phyloP scores from a whole-genome alignment of 805 yeast species.

The Saccharomyces mikatae region DNA sequence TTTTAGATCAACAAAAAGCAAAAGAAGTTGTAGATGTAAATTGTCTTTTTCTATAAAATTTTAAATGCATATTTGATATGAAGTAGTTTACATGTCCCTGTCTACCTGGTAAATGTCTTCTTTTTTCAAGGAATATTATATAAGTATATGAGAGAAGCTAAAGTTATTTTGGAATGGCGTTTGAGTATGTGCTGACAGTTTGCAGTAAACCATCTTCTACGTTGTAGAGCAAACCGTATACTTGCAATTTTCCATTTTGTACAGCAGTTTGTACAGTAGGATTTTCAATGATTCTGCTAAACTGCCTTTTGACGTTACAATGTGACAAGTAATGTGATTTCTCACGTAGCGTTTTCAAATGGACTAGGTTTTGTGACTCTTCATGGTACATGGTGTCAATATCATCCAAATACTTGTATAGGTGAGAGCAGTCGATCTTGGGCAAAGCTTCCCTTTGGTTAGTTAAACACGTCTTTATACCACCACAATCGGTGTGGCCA shows the following conservation, averaged over 20 bases:
- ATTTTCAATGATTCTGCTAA: constrained; percentile 49
- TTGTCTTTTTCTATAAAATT: neutral
- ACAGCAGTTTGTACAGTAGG: constrained; percentile 58
- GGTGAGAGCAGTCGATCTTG: constrained; percentile 45
- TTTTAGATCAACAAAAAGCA: neutral
- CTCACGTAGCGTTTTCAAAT: neutral
- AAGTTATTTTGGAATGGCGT: neutral
- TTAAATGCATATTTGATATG: neutral
- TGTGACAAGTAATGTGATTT: constrained; percentile 50
- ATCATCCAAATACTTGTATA: constrained; percentile 46
- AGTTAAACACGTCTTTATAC: constrained; percentile 71
- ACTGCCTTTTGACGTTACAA: constrained; percentile 67
- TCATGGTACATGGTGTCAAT: constrained; percentile 59
- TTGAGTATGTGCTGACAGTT: constrained; percentile 8
- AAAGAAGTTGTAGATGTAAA: too few relatives aligned
- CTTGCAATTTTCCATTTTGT: constrained; percentile 54
- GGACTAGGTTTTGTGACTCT: constrained; percentile 42
- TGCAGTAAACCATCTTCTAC: constrained; percentile 65
- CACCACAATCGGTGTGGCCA: constrained; percentile 96
- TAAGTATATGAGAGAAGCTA: neutral
- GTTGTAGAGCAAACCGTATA: constrained; percentile 79
- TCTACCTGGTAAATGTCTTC: neutral
- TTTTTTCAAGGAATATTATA: neutral
- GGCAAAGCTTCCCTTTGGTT: constrained; percentile 32
- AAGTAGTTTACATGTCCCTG: neutral